These are phyloP conservation scores for Phytophthora citrophthora DNA, from an alignment of 352 stramenopile genomes.

Conservation along the genomic window DNA sequence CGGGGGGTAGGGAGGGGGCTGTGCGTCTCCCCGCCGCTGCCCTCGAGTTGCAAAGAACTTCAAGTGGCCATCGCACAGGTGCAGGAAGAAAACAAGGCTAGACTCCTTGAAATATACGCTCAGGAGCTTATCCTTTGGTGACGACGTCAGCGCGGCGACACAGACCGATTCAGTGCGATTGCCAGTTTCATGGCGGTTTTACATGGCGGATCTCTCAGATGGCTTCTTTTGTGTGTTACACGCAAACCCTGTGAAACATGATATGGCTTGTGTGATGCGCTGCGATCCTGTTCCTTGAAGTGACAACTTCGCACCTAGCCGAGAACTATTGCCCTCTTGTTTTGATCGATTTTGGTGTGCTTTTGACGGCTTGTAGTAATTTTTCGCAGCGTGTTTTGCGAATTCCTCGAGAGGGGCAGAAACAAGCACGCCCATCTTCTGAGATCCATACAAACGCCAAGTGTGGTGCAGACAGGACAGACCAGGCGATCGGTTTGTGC, in stretches of 20 bases:
- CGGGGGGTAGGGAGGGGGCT: conserved; percentile 9
- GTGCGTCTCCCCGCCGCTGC: conserved; percentile 3
- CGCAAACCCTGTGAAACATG: conserved; percentile 13
- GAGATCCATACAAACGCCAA: conserved; percentile 23
- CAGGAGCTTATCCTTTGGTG: background rate
- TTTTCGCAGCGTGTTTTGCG: conserved; percentile 18
- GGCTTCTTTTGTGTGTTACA: conserved; percentile 31
- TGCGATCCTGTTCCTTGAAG: conserved; percentile 32
- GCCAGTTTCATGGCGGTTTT: no score
- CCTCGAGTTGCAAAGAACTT: conserved; percentile 19
- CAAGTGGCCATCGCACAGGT: conserved; percentile 5
- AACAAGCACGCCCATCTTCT: conserved; percentile 25
- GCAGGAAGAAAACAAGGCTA: background rate
- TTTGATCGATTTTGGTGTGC: conserved; percentile 2
- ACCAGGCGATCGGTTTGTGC: conserved; percentile 34
- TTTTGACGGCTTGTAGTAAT: background rate
- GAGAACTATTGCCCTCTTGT: conserved; percentile 1
- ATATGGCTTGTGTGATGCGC: conserved; percentile 38
- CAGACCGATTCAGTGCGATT: conserved; percentile 1
- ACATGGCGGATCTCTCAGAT: conserved; percentile 14
- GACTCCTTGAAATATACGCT: background rate
- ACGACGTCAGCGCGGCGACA: background rate
- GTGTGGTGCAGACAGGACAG: conserved; percentile 21
- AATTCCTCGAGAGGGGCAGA: conserved; percentile 11
- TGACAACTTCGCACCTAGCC: conserved; percentile 5